phyloP scores from a whole-genome alignment of 2,329 filamentous ascomycete genomes.

The Colletotrichum spaethianum region DNA sequence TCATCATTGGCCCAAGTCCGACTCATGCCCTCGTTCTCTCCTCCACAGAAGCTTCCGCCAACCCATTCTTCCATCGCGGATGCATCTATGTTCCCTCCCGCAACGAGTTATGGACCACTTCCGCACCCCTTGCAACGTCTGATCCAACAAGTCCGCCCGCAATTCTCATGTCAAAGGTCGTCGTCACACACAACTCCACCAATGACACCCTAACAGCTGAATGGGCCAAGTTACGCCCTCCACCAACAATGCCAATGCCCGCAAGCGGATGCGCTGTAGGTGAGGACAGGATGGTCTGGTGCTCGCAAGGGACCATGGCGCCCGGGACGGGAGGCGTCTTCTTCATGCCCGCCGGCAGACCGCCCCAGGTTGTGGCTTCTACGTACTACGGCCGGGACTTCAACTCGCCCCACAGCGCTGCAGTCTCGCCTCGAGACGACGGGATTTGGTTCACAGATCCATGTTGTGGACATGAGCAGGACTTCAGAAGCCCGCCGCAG shows the following conservation, averaged over 20 bases:
- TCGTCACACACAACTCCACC: constrained; percentile 47
- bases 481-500: constrained; percentile 59
- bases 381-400: constrained; percentile 61
- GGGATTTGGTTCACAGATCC: constrained; percentile 67
- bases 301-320: constrained; percentile 54
- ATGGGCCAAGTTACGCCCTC: constrained; percentile 60
- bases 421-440: constrained; percentile 52
- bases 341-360: constrained; percentile 40
- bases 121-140: constrained; percentile 56
- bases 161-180: constrained; percentile 62
- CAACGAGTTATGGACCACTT: constrained; percentile 62
- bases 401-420: constrained; percentile 62
- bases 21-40: constrained; percentile 59
- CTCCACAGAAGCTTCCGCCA: constrained; percentile 55
- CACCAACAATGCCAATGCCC: constrained; percentile 60
- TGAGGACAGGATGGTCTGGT: constrained; percentile 56
- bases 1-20: constrained; percentile 51
- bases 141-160: constrained; percentile 55
- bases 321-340: constrained; percentile 35
- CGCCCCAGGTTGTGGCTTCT: constrained; percentile 54
- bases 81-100: constrained; percentile 57
- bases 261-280: constrained; percentile 58
- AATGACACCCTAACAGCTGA: constrained; percentile 50
- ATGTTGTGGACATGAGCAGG: constrained; percentile 58
- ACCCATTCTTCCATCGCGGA: constrained; percentile 62